phyloP scores from a whole-genome alignment of 306 rosid species.

The Spatholobus suberectus region DNA sequence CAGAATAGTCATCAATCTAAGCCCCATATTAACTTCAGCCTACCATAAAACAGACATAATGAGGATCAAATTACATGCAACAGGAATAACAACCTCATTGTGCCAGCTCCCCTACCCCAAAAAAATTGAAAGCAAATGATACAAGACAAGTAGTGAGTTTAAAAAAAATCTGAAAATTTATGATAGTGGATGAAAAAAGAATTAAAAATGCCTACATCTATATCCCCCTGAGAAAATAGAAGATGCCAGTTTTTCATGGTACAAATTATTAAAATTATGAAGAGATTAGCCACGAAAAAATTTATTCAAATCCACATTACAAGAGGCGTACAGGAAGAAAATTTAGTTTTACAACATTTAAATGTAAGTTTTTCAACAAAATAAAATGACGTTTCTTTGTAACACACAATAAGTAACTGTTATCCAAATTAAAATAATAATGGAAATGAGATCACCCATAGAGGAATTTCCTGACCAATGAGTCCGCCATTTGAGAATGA shows the following conservation, averaged over 20 bases:
- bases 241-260: neutral
- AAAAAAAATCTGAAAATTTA: too few relatives aligned
- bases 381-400: neutral
- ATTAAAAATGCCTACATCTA: too few relatives aligned
- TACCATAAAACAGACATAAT: neutral
- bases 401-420: neutral
- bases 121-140: too few relatives aligned
- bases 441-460: conserved; percentile 5
- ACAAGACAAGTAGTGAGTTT: too few relatives aligned
- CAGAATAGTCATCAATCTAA: neutral
- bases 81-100: too few relatives aligned
- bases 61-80: neutral
- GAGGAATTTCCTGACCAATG: neutral
- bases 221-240: too few relatives aligned
- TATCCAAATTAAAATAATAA: neutral
- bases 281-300: neutral
- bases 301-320: neutral
- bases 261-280: neutral
- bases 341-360: neutral
- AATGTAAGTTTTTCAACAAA: neutral
- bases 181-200: too few relatives aligned
- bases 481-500: neutral
- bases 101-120: too few relatives aligned
- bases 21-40: neutral
- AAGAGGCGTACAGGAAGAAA: neutral